Percentiles rank a stretch among this genome's conserved stretches.
phyloP scores from a whole-genome alignment of 2,329 filamentous ascomycete species.

The Paecilomyces variotii region DNA sequence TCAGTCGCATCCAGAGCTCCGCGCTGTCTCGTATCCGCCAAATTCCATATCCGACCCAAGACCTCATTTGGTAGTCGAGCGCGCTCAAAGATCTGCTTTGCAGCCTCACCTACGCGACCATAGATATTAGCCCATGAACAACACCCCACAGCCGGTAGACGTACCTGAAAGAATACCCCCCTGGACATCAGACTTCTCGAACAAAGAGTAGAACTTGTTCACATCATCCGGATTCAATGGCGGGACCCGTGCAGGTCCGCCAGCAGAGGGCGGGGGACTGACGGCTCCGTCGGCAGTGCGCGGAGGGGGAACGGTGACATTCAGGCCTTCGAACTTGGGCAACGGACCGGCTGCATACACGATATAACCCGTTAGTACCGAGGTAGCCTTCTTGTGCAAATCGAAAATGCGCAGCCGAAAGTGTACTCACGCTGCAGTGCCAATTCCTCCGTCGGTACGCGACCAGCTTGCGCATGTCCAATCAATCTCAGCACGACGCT shows the following conservation, averaged over 20 bases:
- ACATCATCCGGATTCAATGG: conserved; percentile 83
- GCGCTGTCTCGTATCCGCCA: conserved; percentile 88
- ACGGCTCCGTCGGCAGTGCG: conserved; percentile 49
- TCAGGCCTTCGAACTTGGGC: conserved; percentile 81
- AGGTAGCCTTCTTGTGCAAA: background rate
- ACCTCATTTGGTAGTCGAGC: conserved; percentile 83
- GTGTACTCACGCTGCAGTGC: conserved; percentile 61
- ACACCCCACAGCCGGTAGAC: conserved; percentile 6
- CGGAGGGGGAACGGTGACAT: conserved; percentile 39
- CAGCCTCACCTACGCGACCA: conserved; percentile 59
- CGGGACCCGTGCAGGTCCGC: conserved; percentile 73
- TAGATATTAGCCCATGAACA: background rate
- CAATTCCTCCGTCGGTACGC: conserved; percentile 70
- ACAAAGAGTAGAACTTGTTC: conserved; percentile 77
- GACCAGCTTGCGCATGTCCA: conserved; percentile 85
- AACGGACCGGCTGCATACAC: conserved; percentile 59
- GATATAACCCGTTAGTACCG: conserved; percentile 5
- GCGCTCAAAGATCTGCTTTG: conserved; percentile 92
- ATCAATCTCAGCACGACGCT: conserved; percentile 88
- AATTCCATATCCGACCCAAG: conserved; percentile 90
- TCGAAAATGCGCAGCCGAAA: background rate
- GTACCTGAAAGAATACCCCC: conserved; percentile 65
- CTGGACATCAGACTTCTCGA: conserved; percentile 77
- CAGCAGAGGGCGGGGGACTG: conserved; percentile 38
- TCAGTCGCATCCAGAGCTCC: conserved; percentile 80